Conservation (phyloP, 306 rosid genomes). For the Crotalaria pallida region DNA sequence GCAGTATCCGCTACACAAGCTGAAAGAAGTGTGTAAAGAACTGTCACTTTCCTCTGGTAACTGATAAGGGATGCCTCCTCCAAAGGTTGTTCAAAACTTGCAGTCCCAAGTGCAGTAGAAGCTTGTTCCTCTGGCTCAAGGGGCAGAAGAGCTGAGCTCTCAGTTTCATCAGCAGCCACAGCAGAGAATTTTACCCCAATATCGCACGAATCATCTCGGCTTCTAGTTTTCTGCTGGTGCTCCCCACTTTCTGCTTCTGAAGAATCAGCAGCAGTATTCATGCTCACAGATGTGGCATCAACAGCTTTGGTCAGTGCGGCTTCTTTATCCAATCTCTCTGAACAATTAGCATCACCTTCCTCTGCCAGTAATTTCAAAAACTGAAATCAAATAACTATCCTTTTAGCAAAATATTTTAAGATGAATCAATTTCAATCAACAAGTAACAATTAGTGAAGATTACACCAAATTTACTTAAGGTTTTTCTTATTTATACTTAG, state of each 20-base stretch:
- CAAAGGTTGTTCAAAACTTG: conserved; percentile 34
- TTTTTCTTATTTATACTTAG: too few species aligned
- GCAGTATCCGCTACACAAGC: conserved; percentile 75
- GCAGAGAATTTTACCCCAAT: conserved; percentile 24
- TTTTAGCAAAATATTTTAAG: not conserved
- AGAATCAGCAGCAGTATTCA: conserved; percentile 34
- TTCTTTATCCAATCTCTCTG: conserved; percentile 49
- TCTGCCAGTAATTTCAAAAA: conserved; percentile 66
- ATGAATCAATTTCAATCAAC: not conserved
- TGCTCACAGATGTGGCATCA: conserved; percentile 42
- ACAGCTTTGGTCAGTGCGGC: conserved; percentile 60
- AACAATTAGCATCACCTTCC: conserved; percentile 40
- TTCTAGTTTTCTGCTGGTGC: conserved; percentile 33
- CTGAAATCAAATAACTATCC: conserved; percentile 35
- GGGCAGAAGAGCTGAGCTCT: conserved; percentile 16
- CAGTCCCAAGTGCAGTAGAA: conserved; percentile 18
- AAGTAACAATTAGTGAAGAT: not conserved
- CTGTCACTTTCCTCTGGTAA: conserved; percentile 71
- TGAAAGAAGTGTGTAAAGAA: conserved; percentile 70
- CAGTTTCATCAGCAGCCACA: conserved; percentile 20
- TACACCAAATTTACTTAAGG: too few species aligned
- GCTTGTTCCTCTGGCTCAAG: conserved; percentile 21
- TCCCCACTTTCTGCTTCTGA: conserved; percentile 30
- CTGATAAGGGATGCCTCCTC: conserved; percentile 58
- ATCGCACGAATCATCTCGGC: not conserved